phyloP scores from a whole-genome alignment of 2,329 filamentous ascomycete species.

The Aspergillus calidoustus region DNA sequence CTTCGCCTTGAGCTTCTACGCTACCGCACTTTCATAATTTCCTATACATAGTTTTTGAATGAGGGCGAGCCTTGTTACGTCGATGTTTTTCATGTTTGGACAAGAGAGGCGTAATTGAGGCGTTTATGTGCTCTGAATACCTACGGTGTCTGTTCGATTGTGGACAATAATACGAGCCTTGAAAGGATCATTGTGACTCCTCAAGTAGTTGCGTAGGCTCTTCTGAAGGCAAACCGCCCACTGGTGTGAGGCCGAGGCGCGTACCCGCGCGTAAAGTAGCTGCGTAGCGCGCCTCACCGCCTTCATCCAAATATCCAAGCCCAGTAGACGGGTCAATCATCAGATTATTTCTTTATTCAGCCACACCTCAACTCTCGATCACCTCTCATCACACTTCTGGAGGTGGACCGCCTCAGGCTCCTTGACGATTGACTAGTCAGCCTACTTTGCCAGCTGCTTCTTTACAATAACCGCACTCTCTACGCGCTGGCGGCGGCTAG shows the following conservation, averaged over 20 bases:
- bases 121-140: slow-evolving; percentile 34
- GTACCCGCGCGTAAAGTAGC: slow-evolving; percentile 32
- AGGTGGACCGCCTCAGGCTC: background rate
- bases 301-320: slow-evolving; percentile 16
- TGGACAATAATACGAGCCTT: background rate
- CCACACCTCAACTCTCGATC: slow-evolving; percentile 1
- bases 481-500: background rate
- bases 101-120: slow-evolving; percentile 21
- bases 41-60: slow-evolving; percentile 20
- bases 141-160: slow-evolving; percentile 24
- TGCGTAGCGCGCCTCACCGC: slow-evolving; percentile 24
- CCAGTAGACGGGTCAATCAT: slow-evolving; percentile 11
- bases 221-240: background rate
- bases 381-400: background rate
- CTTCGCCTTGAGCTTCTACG: slow-evolving; percentile 11
- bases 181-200: background rate
- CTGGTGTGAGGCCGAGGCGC: slow-evolving; percentile 10
- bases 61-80: slow-evolving; percentile 12
- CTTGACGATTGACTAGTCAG: background rate
- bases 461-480: background rate
- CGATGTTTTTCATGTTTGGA: slow-evolving; percentile 19
- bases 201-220: background rate
- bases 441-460: background rate
- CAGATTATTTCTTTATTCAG: slow-evolving; percentile 17
- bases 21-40: slow-evolving; percentile 17